phyloP scores from a whole-genome alignment of 805 yeast genomes.

The Blastobotrys muscicola region DNA sequence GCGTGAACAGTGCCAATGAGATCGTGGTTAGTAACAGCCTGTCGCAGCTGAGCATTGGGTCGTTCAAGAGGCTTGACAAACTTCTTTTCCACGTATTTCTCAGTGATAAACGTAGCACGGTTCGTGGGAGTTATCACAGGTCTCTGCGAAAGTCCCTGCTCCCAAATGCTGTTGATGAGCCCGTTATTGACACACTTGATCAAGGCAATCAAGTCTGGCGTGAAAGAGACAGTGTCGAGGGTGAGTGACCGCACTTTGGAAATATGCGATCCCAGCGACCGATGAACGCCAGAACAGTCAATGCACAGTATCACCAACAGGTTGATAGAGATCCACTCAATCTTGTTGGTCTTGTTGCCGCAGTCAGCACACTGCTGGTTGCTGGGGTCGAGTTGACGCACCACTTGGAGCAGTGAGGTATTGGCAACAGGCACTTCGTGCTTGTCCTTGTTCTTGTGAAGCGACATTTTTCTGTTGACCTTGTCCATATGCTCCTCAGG shows the following conservation, averaged over 20 bases:
- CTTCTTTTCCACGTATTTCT: conserved; percentile 51
- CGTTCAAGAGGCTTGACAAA: conserved; percentile 32
- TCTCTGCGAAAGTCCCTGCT: conserved; percentile 29
- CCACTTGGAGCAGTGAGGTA: neutral
- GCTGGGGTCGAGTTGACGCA: conserved; percentile 26
- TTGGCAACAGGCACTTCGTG: neutral
- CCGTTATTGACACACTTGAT: conserved; percentile 49
- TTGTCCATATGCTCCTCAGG: neutral
- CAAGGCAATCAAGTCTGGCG: conserved; percentile 49
- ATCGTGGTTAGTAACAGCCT: conserved; percentile 27
- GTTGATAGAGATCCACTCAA: conserved; percentile 84
- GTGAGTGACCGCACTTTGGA: conserved; percentile 70
- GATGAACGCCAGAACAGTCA: conserved; percentile 80
- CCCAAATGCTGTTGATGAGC: conserved; percentile 51
- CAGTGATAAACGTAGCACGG: conserved; percentile 49
- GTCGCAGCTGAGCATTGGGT: conserved; percentile 27
- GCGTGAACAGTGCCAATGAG: conserved; percentile 25
- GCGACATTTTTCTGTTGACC: conserved; percentile 1
- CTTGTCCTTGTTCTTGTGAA: neutral
- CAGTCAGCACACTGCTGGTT: conserved; percentile 76
- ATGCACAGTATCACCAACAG: conserved; percentile 66
- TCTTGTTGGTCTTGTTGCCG: conserved; percentile 42
- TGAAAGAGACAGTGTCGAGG: conserved; percentile 52
- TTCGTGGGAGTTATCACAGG: conserved; percentile 33
- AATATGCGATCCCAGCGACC: conserved; percentile 75